Percentiles rank a stretch among this genome's conserved stretches.
Conservation (phyloP, 495 filamentous ascomycete species). For the Bacidia gigantensis region DNA sequence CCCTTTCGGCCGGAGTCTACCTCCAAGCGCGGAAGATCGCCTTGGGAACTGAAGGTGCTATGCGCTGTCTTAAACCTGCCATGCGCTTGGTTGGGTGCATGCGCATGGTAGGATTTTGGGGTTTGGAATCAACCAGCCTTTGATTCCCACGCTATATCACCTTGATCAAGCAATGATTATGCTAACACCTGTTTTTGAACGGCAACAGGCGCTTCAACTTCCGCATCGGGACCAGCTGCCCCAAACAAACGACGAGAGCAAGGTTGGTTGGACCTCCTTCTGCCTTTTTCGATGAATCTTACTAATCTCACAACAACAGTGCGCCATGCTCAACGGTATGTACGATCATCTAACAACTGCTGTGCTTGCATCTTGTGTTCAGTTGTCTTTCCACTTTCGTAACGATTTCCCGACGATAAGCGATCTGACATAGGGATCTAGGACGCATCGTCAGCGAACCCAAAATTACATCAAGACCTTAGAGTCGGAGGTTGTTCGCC, state of each 20-base stretch:
- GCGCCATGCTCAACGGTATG: slow-evolving; percentile 21
- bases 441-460: slow-evolving; percentile 21
- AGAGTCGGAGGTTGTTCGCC: slow-evolving; percentile 18
- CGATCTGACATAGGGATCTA: slow-evolving; percentile 1
- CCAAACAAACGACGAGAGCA: slow-evolving; percentile 20
- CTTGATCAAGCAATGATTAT: slow-evolving; percentile 1
- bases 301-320: slow-evolving; percentile 7
- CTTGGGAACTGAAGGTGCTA: too few relatives aligned
- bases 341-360: not conserved
- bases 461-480: slow-evolving; percentile 22
- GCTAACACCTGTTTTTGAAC: slow-evolving; percentile 11
- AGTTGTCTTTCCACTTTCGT: not conserved
- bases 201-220: slow-evolving; percentile 5
- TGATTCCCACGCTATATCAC: not conserved
- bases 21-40: too few relatives aligned
- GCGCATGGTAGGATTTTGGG: too few relatives aligned
- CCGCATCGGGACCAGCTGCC: slow-evolving; percentile 14
- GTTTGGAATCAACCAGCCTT: not conserved
- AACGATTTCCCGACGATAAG: not conserved
- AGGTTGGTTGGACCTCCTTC: slow-evolving; percentile 2
- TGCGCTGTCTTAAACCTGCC: too few relatives aligned
- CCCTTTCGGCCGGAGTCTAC: too few relatives aligned
- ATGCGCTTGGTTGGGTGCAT: too few relatives aligned
- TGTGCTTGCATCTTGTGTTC: too few relatives aligned
- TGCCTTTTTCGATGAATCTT: not conserved